These are phyloP conservation scores for Citrus cavaleriei DNA, from an alignment of 345 rosid genomes.

Conservation along the genomic window DNA sequence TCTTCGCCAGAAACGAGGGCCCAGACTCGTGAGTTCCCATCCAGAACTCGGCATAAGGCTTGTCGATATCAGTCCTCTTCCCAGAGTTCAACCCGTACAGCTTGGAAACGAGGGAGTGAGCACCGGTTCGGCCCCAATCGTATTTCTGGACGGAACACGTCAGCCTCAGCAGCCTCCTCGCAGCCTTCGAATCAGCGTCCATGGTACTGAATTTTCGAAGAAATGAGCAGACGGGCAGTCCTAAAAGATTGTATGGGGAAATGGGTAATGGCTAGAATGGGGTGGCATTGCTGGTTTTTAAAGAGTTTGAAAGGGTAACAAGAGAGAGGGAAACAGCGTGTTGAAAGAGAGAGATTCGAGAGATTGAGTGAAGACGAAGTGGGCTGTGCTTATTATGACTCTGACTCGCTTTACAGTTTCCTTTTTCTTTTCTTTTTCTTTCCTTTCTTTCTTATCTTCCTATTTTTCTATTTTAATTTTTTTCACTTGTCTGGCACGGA, in stretches of 20 bases:
- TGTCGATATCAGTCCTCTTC: conserved; percentile 29
- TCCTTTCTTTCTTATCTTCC: not conserved
- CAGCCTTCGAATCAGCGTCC: conserved; percentile 25
- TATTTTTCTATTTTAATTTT: no score
- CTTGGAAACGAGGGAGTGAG: conserved; percentile 63
- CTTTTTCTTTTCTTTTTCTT: not conserved
- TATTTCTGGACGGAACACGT: conserved; percentile 75
- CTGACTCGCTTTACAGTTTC: not conserved
- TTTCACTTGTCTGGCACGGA: not conserved
- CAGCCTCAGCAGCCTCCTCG: conserved; percentile 37
- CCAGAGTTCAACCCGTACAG: conserved; percentile 60
- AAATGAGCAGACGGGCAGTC: not conserved
- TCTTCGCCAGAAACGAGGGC: conserved; percentile 54
- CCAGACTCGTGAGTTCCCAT: conserved; percentile 91
- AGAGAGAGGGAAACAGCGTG: conserved; percentile 25
- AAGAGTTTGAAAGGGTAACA: conserved; percentile 34
- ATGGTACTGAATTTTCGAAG: not conserved
- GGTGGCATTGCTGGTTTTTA: conserved; percentile 28
- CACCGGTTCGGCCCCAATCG: conserved; percentile 82
- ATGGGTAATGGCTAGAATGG: not conserved
- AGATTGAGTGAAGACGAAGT: conserved; percentile 3
- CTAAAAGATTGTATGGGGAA: not conserved
- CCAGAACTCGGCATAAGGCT: conserved; percentile 80
- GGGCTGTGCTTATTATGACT: conserved; percentile 11
- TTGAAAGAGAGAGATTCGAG: conserved; percentile 3